Conservation (phyloP, 2,329 filamentous ascomycete species). For the Coniochaeta sp. region DNA sequence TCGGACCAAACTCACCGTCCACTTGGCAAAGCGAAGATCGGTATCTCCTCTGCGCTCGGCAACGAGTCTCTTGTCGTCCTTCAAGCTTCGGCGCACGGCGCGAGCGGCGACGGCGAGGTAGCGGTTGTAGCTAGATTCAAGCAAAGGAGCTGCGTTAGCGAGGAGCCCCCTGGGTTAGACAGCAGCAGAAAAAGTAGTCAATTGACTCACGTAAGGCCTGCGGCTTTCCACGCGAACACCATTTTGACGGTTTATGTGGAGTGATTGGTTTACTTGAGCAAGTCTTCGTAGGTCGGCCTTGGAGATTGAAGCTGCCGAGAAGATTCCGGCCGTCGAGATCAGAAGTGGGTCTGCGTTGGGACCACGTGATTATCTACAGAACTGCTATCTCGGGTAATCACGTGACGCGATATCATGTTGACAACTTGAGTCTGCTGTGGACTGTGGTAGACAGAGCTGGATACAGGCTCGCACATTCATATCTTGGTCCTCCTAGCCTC, state of each 20-base stretch:
- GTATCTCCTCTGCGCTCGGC: conserved; percentile 87
- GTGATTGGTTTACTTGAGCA: conserved; percentile 15
- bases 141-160: background rate
- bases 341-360: background rate
- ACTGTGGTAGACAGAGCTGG: no score
- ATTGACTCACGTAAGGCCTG: conserved; percentile 80
- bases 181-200: conserved; percentile 2
- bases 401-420: conserved; percentile 9
- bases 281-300: background rate
- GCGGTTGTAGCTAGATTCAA: conserved; percentile 78
- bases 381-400: conserved; percentile 8
- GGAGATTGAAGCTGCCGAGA: conserved; percentile 12
- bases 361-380: background rate
- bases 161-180: background rate
- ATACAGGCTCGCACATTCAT: no score
- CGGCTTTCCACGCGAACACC: conserved; percentile 97
- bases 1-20: conserved; percentile 66
- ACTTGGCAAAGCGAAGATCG: conserved; percentile 88
- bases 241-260: conserved; percentile 44
- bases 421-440: no score
- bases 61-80: conserved; percentile 82
- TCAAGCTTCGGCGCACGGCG: conserved; percentile 91
- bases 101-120: conserved; percentile 94
- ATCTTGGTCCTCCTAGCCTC: no score
- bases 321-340: conserved; percentile 6